A percentile compares a stretch with the other conserved stretches of the same genome.
Evolutionary conservation across 257 asterid genomes (phyloP).

Genomic region (Cynanchum wilfordii): DNA sequence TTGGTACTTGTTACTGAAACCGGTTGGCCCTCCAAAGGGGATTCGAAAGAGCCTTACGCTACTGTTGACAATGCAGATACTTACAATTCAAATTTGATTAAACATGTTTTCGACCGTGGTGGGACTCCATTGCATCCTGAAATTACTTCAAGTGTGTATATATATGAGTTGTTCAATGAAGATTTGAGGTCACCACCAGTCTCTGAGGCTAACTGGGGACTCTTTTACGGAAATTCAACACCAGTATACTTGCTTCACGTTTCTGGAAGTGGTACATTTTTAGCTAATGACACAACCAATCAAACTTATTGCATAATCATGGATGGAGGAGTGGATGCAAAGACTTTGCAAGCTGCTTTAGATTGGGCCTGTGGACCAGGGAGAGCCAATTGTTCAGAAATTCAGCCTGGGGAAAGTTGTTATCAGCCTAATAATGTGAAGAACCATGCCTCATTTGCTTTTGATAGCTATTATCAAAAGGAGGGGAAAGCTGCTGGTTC

Average conservation of each 20-base stretch:
- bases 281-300: conserved; percentile 89
- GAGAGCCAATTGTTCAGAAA: conserved; percentile 86
- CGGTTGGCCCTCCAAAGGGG: conserved; percentile 98
- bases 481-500: conserved; percentile 60
- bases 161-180: conserved; percentile 90
- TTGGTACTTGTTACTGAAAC: conserved; percentile 71
- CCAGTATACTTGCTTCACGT: conserved; percentile 93
- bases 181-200: conserved; percentile 82
- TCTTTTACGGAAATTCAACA: conserved; percentile 75
- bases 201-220: conserved; percentile 95
- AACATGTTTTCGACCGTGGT: conserved; percentile 61
- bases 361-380: conserved; percentile 99
- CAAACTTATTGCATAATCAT: conserved; percentile 74
- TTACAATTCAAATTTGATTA: conserved; percentile 81
- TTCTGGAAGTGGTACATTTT: conserved; percentile 83
- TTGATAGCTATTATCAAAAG: conserved; percentile 88
- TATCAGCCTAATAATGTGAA: conserved; percentile 83
- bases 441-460: conserved; percentile 89
- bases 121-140: conserved; percentile 96
- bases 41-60: conserved; percentile 88
- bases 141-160: conserved; percentile 65
- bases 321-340: conserved; percentile 67
- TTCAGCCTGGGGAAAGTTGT: conserved; percentile 95
- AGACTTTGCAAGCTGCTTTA: conserved; percentile 80
- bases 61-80: conserved; percentile 79